Evolutionary conservation across 1,284 basidiomycete genomes (phyloP), one percentile per base, ranked within the genome.

Genomic region (Ganoderma multipileum): DNA sequence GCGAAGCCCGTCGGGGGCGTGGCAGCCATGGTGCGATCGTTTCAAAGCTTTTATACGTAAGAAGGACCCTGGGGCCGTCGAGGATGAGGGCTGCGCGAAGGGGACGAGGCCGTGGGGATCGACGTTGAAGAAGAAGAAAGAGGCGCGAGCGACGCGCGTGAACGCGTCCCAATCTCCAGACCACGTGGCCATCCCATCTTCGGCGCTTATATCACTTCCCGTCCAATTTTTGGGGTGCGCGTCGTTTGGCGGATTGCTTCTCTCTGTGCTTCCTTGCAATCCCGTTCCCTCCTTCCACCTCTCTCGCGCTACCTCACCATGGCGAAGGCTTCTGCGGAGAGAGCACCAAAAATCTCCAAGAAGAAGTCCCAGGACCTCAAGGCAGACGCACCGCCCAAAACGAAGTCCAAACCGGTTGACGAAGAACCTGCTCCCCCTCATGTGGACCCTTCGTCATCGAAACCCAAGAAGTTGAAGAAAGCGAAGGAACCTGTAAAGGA

Each of bases 1-100:
- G 80, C 79, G 55, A 83, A 85, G 74, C 79, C 57, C 8, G 77
- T 72, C 4, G 79, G 76, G 18, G 80, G 81, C 76, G 66, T 84
- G 71, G 65, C 74, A 7, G 74, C 62, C 78, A 80, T 80, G 18
- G 23, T 70, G 36, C 16, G 18, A 6, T 30, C 7, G 6, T 28
- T 33, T 55, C 3, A 18, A 11, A 30, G 2, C 28, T 7, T 2
- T 33, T 4, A 28, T 16, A 11, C 1, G 52, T 33, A 28, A 30
- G 16, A 18, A 7, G 9, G 2, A 30, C 30, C 8, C 26, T 7
- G 30, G 9, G 28, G 14, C 9, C 0, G 20, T 58, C 11, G 20
- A 42, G 38, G 14, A 41, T 8, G 33, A n/a, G n/a, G 18, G 7
- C 12, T 39, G 12, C 42, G 57, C 36, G 58, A 30, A 36, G 47